phyloP scores from a whole-genome alignment of 2,329 filamentous ascomycete genomes.

The Cercospora sp. region DNA sequence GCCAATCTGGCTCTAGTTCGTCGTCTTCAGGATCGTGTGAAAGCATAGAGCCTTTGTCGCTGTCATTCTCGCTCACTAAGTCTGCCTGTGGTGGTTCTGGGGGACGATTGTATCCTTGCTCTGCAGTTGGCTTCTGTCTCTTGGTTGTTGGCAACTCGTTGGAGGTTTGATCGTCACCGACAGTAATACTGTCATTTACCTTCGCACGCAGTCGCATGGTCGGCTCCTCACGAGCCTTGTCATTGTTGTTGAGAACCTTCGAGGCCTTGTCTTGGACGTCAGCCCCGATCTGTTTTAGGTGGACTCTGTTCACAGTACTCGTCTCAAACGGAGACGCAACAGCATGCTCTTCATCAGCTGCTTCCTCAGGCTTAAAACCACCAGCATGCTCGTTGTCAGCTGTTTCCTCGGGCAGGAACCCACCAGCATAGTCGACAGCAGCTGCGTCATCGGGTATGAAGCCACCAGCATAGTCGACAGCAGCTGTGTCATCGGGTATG shows the following conservation, averaged over 20 bases:
- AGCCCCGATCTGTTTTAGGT: background rate
- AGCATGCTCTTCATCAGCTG: background rate
- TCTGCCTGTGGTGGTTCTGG: background rate
- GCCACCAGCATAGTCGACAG: background rate
- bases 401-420: conserved; percentile 7
- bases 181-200: background rate
- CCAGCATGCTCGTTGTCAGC: too few species aligned
- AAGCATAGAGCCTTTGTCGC: conserved; percentile 51
- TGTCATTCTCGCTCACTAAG: background rate
- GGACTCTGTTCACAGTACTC: background rate
- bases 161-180: background rate
- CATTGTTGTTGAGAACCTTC: background rate
- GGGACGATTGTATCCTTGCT: background rate
- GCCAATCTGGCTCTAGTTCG: conserved; percentile 65
- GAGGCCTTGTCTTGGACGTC: background rate
- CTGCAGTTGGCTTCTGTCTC: background rate
- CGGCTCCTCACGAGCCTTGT: background rate
- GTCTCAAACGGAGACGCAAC: background rate
- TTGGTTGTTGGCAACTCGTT: background rate
- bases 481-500: conserved; percentile 3
- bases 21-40: conserved; percentile 66
- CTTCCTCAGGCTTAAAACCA: background rate
- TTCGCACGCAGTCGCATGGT: background rate
- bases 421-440: background rate
- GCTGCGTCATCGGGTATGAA: conserved; percentile 8